Percentiles rank a stretch among this genome's conserved stretches.
Conservation (phyloP, 1,139 yeast genomes). For the Lodderomyces parapsilosis region DNA sequence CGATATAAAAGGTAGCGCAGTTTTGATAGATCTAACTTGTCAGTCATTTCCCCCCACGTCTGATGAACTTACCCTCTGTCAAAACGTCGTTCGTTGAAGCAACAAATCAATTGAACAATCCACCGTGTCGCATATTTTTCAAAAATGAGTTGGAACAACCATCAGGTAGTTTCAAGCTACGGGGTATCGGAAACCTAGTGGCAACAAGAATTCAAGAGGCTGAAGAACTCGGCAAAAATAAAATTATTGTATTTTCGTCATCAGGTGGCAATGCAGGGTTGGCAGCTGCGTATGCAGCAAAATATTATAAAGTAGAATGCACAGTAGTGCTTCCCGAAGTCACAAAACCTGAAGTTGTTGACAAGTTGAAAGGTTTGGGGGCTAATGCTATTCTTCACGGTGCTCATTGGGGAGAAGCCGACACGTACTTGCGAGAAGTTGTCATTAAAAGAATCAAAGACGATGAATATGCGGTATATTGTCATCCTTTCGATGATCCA, state of each 20-base stretch:
- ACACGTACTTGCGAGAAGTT: slow-evolving; percentile 23
- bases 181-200: slow-evolving; percentile 41
- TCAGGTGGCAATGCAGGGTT: slow-evolving; percentile 50
- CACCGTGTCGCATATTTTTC: slow-evolving; percentile 47
- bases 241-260: slow-evolving; percentile 36
- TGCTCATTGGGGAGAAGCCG: slow-evolving; percentile 38
- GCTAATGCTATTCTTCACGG: slow-evolving; percentile 35
- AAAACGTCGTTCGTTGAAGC: slow-evolving; percentile 40
- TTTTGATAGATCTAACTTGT: too few relatives aligned
- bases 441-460: slow-evolving; percentile 19
- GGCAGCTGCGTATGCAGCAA: slow-evolving; percentile 42
- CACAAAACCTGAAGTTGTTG: slow-evolving; percentile 27
- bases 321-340: slow-evolving; percentile 39
- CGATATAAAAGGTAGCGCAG: too few relatives aligned
- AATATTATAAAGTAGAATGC: slow-evolving; percentile 26
- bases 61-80: slow-evolving; percentile 11
- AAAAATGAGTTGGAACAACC: slow-evolving; percentile 44
- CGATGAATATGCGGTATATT: slow-evolving; percentile 27
- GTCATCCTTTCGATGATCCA: slow-evolving; percentile 43
- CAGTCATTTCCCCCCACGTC: too few relatives aligned
- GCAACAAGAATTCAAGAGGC: slow-evolving; percentile 22
- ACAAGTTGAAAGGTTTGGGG: slow-evolving; percentile 24
- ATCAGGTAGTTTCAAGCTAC: slow-evolving; percentile 39
- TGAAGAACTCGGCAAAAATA: slow-evolving; percentile 14
- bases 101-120: slow-evolving; percentile 25